These are phyloP conservation scores for Colletotrichum cuscutae DNA, from an alignment of 2,329 filamentous ascomycete genomes.

Conservation along the genomic window DNA sequence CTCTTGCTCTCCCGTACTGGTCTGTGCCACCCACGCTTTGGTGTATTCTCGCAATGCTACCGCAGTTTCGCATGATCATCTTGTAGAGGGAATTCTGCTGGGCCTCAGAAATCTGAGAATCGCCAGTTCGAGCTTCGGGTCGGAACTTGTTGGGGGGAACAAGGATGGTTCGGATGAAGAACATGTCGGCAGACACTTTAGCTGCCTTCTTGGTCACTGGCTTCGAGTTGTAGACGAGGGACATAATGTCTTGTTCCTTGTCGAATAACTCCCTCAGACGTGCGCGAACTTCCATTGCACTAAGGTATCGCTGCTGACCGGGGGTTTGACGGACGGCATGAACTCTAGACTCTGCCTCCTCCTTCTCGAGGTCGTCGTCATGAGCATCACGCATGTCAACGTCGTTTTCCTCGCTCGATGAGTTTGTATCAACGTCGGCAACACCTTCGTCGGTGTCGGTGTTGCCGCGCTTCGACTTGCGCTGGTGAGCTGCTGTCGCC, in stretches of 20 bases:
- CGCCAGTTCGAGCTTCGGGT: conserved; percentile 84
- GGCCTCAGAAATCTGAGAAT: conserved; percentile 85
- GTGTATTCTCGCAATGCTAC: conserved; percentile 78
- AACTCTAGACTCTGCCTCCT: conserved; percentile 43
- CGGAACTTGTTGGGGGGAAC: conserved; percentile 94
- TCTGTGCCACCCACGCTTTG: conserved; percentile 46
- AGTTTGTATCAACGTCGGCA: conserved; percentile 69
- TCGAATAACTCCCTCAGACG: conserved; percentile 83
- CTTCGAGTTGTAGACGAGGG: conserved; percentile 85
- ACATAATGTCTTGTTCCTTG: conserved; percentile 85
- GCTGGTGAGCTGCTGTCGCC: conserved; percentile 45
- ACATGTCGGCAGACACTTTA: conserved; percentile 84
- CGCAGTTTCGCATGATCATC: conserved; percentile 80
- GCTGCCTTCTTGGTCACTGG: conserved; percentile 66
- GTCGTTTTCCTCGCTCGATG: conserved; percentile 55
- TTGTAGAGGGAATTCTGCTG: conserved; percentile 91
- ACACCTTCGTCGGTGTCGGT: conserved; percentile 74
- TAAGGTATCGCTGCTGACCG: conserved; percentile 77
- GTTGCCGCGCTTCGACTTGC: conserved; percentile 42
- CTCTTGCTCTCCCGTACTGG: conserved; percentile 62
- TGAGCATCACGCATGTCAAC: conserved; percentile 54
- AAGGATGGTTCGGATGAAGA: conserved; percentile 87
- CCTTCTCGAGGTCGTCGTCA: conserved; percentile 57
- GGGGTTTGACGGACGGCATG: conserved; percentile 47
- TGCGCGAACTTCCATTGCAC: conserved; percentile 83